A percentile compares a stretch with the other conserved stretches of the same genome.
phyloP scores from a whole-genome alignment of 768 basidiomycete genomes.

The Steccherinum ochraceum region DNA sequence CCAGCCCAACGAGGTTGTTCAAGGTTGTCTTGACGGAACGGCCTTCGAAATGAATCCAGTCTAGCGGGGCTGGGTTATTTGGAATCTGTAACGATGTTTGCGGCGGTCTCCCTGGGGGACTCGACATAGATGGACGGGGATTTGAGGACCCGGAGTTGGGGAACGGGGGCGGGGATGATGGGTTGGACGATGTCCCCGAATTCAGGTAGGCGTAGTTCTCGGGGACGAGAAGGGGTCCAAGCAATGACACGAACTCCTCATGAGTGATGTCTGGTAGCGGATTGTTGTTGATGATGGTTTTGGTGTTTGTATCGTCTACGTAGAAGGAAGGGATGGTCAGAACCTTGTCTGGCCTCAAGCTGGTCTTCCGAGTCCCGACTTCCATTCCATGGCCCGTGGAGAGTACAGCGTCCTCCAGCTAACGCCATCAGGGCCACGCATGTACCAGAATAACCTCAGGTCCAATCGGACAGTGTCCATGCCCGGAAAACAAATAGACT shows the following conservation, averaged over 20 bases:
- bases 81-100: slow-evolving; percentile 17
- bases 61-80: slow-evolving; percentile 70
- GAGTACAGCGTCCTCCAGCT: too few species aligned
- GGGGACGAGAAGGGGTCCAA: slow-evolving; percentile 77
- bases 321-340: slow-evolving; percentile 1
- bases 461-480: background rate
- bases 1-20: slow-evolving; percentile 71
- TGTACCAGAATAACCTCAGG: background rate
- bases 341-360: background rate
- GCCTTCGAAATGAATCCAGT: slow-evolving; percentile 86
- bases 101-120: slow-evolving; percentile 19
- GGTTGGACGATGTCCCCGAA: slow-evolving; percentile 13
- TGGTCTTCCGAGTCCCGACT: too few species aligned
- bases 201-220: slow-evolving; percentile 59
- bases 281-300: slow-evolving; percentile 81
- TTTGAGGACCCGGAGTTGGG: slow-evolving; percentile 23
- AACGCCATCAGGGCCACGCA: background rate
- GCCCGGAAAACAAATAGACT: slow-evolving; percentile 10
- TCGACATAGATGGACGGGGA: slow-evolving; percentile 19
- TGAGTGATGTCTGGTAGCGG: slow-evolving; percentile 83
- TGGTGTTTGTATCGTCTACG: slow-evolving; percentile 49
- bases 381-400: too few species aligned
- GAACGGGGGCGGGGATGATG: slow-evolving; percentile 14
- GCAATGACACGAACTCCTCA: slow-evolving; percentile 75
- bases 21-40: slow-evolving; percentile 74